Evolutionary conservation across 106 monocot species (phyloP).

Genomic region (Xerophyta viscosa): DNA sequence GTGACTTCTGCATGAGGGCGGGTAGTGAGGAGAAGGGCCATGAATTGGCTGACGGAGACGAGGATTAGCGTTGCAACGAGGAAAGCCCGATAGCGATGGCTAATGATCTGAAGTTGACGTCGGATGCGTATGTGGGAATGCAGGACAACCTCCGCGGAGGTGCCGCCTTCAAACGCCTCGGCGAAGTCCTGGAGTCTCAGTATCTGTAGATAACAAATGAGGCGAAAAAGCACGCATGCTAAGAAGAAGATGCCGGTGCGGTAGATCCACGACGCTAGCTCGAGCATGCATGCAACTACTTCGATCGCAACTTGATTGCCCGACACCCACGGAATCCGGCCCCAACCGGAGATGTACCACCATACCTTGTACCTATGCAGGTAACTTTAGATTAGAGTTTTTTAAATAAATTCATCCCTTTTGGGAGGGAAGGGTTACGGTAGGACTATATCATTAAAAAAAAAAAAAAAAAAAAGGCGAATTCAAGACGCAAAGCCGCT

Average conservation of each 20-base stretch:
- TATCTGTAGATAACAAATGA: slow-evolving; percentile 74
- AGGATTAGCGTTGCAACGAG: slow-evolving; percentile 47
- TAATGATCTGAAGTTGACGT: slow-evolving; percentile 54
- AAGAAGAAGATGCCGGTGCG: slow-evolving; percentile 65
- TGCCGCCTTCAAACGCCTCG: slow-evolving; percentile 27
- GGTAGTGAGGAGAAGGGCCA: slow-evolving; percentile 56
- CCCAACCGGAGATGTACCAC: slow-evolving; percentile 44
- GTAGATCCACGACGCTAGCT: slow-evolving; percentile 74
- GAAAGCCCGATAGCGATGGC: slow-evolving; percentile 71
- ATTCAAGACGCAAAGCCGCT: no score
- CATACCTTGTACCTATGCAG: slow-evolving; percentile 46
- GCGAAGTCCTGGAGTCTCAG: slow-evolving; percentile 72
- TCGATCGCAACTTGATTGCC: slow-evolving; percentile 19
- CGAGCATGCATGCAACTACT: slow-evolving; percentile 30
- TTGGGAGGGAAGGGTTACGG: no score
- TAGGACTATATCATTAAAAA: no score
- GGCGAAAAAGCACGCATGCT: slow-evolving; percentile 74
- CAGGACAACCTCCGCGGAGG: slow-evolving; percentile 49
- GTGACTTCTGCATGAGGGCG: slow-evolving; percentile 45
- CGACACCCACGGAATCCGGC: slow-evolving; percentile 20
- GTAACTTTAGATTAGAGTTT: no score
- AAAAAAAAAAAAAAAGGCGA: no score
- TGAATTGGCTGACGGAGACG: slow-evolving; percentile 68
- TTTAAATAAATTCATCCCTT: no score
- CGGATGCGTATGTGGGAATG: slow-evolving; percentile 52